Evolutionary conservation across 306 rosid species (phyloP), one percentile per base, ranked within the genome.

Genomic region (Vicia villosa): DNA sequence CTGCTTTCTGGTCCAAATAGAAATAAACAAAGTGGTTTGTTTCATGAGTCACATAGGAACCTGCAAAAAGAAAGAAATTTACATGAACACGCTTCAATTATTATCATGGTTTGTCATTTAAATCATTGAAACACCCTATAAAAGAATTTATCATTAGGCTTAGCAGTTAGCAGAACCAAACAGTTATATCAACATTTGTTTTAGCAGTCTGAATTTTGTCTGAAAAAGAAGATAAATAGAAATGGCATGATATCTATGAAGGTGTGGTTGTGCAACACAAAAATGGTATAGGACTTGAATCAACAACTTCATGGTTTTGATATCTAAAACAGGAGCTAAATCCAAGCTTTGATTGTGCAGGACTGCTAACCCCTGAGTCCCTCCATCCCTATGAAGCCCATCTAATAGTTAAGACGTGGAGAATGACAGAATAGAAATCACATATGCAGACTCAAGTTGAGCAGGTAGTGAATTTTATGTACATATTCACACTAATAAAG

Each of bases 1-100:
- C 91, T 38, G 98, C 98, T 80, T 92, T 92, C 86, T 92, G 98
- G 62, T 92, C 98, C 96, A 92, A 80, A 82, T 92, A 92, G 89
- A 92, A 92, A 84, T 92, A 92, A 66, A 92, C 92, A 55, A 92
- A 92, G 89, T 92, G 96, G 84, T 92, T 92, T 66, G 98, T 92
- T 84, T 92, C 98, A 60, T 92, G 98, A 72, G 98, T 92, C 86
- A 92, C 98, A 22, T 92, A 92, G 1, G 98, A 92, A 84, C 98
- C 98, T 92, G 92, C 74, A 75, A 41, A 55, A 57, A 54, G 54
- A 63, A 78, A 42, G 47, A 56, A 76, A 62, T 41, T 61, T 10
- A 26, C 64, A 16, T 75, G 24, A 55, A 52, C 43, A 79, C 49
- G 16, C 64, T 76, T 65, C 4, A 22, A 49, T 57, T 30, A 26